Evolutionary conservation across 306 rosid species (phyloP).

Genomic region (Inga oerstediana): DNA sequence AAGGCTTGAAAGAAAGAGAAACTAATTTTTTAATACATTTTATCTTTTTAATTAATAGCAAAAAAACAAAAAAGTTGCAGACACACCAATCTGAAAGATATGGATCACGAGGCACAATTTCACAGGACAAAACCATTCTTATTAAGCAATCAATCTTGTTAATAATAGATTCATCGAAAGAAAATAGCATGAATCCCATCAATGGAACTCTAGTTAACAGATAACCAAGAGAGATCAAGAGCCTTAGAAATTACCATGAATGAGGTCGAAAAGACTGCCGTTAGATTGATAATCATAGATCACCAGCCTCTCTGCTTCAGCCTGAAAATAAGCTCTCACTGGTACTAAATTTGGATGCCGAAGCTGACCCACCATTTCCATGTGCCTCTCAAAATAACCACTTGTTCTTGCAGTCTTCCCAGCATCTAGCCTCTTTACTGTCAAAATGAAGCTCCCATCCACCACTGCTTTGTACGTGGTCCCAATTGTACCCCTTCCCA

Average conservation of each 20-base stretch:
- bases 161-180: not conserved
- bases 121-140: not conserved
- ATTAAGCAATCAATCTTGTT: not conserved
- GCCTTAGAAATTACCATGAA: slow-evolving; percentile 67
- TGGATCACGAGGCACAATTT: not conserved
- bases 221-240: not conserved
- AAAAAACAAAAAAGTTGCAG: not conserved
- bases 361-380: slow-evolving; percentile 69
- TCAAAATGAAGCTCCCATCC: slow-evolving; percentile 57
- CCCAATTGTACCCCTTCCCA: slow-evolving; percentile 83
- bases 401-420: slow-evolving; percentile 53
- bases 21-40: not conserved
- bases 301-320: slow-evolving; percentile 82
- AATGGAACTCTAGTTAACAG: slow-evolving; percentile 24
- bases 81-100: slow-evolving; percentile 24
- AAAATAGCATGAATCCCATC: slow-evolving; percentile 15
- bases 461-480: slow-evolving; percentile 91
- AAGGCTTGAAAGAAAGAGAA: not conserved
- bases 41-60: not conserved
- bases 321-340: slow-evolving; percentile 83
- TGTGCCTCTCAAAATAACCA: slow-evolving; percentile 65
- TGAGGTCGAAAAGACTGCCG: slow-evolving; percentile 84
- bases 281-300: slow-evolving; percentile 85
- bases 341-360: slow-evolving; percentile 88
- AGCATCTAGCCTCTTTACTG: slow-evolving; percentile 90